These are phyloP conservation scores for Globisporangium cederbergense DNA, from an alignment of 352 stramenopile genomes.

Conservation along the genomic window DNA sequence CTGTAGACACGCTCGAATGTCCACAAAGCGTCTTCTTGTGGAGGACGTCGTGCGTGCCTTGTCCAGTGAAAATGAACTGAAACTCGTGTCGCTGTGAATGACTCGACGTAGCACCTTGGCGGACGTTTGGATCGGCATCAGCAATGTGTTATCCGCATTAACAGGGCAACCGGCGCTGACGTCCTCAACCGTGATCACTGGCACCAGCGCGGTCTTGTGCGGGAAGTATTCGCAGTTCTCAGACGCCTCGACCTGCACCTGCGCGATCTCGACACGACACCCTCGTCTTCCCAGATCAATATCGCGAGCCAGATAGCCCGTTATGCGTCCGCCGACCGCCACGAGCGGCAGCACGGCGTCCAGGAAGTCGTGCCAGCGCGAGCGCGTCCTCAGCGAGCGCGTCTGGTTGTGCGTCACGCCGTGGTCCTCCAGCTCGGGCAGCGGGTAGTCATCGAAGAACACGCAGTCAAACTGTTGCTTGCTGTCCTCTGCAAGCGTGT, in stretches of 20 bases:
- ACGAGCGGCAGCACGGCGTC: slow-evolving; percentile 48
- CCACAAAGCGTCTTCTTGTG: slow-evolving; percentile 9
- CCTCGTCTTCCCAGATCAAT: slow-evolving; percentile 46
- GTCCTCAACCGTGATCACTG: slow-evolving; percentile 58
- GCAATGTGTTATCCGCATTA: background rate
- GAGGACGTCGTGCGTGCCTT: background rate
- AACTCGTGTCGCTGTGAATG: background rate
- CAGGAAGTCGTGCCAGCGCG: slow-evolving; percentile 73
- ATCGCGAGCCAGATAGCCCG: slow-evolving; percentile 57
- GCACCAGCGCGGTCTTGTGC: slow-evolving; percentile 51
- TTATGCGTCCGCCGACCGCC: slow-evolving; percentile 44
- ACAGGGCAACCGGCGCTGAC: background rate
- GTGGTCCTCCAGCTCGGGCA: slow-evolving; percentile 44
- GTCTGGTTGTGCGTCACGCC: slow-evolving; percentile 18
- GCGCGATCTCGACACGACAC: slow-evolving; percentile 28
- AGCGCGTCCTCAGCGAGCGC: slow-evolving; percentile 20
- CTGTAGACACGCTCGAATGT: slow-evolving; percentile 14
- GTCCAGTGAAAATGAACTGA: background rate
- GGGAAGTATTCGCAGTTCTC: slow-evolving; percentile 66
- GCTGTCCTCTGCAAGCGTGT: slow-evolving; percentile 21
- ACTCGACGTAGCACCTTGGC: background rate
- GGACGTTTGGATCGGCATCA: background rate
- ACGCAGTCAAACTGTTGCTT: slow-evolving; percentile 58
- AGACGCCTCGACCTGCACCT: slow-evolving; percentile 34
- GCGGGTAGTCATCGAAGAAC: slow-evolving; percentile 82